Percentiles rank a stretch among this genome's conserved stretches.
phyloP scores from a whole-genome alignment of 129 eudicot species.

The Solidago caesia region DNA sequence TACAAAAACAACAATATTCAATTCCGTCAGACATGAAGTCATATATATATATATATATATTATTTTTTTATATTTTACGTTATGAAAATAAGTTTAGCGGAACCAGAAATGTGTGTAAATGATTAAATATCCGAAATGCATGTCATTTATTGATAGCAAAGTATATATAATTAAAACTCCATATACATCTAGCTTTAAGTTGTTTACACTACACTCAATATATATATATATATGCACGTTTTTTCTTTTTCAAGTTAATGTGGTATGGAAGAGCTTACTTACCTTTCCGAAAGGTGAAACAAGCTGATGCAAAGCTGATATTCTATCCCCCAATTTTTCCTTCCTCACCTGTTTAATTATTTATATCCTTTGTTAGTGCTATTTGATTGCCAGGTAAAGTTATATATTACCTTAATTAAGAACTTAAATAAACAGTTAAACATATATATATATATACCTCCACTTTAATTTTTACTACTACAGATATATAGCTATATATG shows the following conservation, averaged over 20 bases:
- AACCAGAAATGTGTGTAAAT: no score
- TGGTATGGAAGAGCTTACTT: constrained; percentile 9
- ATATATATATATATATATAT: no score
- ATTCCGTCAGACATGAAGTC: no score
- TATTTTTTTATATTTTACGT: no score
- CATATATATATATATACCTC: no score
- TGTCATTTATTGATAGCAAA: background rate
- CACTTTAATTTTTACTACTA: no score
- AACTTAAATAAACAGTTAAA: background rate
- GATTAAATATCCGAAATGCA: background rate
- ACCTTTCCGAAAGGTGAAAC: constrained; percentile 99
- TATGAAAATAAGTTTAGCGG: constrained; percentile 16
- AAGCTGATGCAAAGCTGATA: constrained; percentile 84
- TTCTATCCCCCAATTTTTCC: constrained; percentile 87
- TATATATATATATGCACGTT: no score
- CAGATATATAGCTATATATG: background rate
- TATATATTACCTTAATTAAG: background rate
- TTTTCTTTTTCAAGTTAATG: background rate
- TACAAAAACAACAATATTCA: no score
- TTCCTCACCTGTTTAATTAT: constrained; percentile 66
- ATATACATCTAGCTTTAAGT: no score
- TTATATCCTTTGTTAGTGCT: constrained; percentile 10
- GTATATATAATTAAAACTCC: background rate
- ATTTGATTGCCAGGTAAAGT: background rate
- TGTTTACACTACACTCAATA: no score